These are phyloP conservation scores for Ricinus communis DNA, from an alignment of 345 rosid species.

Conservation along the genomic window DNA sequence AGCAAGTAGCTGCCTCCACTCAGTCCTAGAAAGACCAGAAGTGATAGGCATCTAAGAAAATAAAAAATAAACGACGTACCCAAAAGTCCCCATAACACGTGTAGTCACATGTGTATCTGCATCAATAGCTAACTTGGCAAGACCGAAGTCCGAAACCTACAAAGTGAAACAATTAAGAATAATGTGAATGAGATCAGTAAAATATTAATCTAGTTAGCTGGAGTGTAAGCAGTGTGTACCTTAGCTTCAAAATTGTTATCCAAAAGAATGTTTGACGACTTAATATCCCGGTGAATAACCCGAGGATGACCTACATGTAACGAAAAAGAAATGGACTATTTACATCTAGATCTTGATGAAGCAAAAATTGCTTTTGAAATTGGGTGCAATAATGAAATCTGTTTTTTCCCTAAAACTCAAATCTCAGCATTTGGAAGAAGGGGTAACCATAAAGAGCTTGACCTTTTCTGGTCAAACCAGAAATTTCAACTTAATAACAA, in stretches of 20 bases:
- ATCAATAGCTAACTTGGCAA: constrained; percentile 89
- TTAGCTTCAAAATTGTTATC: constrained; percentile 82
- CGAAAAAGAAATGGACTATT: constrained; percentile 10
- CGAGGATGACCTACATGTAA: constrained; percentile 80
- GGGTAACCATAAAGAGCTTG: not conserved
- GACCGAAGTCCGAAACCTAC: constrained; percentile 99
- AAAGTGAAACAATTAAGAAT: constrained; percentile 27
- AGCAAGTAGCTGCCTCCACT: not conserved
- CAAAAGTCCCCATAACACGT: constrained; percentile 97
- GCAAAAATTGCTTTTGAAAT: not conserved
- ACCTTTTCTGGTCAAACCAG: constrained; percentile 4
- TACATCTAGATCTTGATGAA: constrained; percentile 11
- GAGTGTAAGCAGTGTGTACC: constrained; percentile 40
- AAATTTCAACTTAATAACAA: not conserved
- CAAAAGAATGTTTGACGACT: constrained; percentile 92
- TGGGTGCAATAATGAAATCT: not conserved
- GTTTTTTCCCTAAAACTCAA: not conserved
- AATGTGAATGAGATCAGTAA: constrained; percentile 5
- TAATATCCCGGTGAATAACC: constrained; percentile 91
- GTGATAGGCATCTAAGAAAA: constrained; percentile 6
- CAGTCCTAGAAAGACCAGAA: constrained; percentile 1
- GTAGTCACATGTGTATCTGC: constrained; percentile 85
- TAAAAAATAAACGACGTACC: constrained; percentile 47
- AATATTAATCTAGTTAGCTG: constrained; percentile 7
- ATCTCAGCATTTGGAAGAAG: not conserved